Conservation (phyloP, 2,329 filamentous ascomycete genomes). For the Fusarium tanahbumbuense region DNA sequence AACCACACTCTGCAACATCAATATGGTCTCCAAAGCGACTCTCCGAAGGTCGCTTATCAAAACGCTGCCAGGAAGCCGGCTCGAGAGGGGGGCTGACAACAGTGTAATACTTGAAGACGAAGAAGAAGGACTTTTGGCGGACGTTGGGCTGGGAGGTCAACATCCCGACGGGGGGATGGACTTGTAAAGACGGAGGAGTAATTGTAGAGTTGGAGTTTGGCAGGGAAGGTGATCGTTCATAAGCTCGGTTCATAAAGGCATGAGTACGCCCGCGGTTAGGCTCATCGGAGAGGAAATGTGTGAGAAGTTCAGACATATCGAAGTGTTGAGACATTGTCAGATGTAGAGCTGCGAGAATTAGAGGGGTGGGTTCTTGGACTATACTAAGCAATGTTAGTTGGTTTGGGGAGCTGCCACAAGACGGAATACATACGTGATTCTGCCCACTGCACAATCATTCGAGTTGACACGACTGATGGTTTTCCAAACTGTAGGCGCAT, state of each 20-base stretch:
- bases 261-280: conserved; percentile 57
- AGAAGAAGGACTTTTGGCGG: conserved; percentile 68
- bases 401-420: background rate
- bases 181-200: conserved; percentile 24
- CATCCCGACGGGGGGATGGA: conserved; percentile 14
- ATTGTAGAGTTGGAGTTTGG: conserved; percentile 26
- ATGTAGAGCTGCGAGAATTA: conserved; percentile 69
- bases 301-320: conserved; percentile 71
- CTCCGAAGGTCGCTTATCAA: conserved; percentile 59
- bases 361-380: conserved; percentile 69
- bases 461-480: conserved; percentile 54
- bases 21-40: conserved; percentile 61
- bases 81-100: conserved; percentile 66
- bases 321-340: conserved; percentile 67
- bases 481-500: conserved; percentile 57
- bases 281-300: conserved; percentile 63
- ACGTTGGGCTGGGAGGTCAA: conserved; percentile 49
- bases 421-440: conserved; percentile 63
- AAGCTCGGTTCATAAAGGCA: conserved; percentile 65
- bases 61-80: conserved; percentile 70
- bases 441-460: conserved; percentile 60
- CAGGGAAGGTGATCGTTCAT: conserved; percentile 44
- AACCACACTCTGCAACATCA: conserved; percentile 68
- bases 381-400: conserved; percentile 54
- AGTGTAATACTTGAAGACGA: conserved; percentile 74